Percentiles rank a stretch among this genome's conserved stretches.
Evolutionary conservation across 2,329 filamentous ascomycete genomes (phyloP).

Genomic region (Paecilomyces formosus): DNA sequence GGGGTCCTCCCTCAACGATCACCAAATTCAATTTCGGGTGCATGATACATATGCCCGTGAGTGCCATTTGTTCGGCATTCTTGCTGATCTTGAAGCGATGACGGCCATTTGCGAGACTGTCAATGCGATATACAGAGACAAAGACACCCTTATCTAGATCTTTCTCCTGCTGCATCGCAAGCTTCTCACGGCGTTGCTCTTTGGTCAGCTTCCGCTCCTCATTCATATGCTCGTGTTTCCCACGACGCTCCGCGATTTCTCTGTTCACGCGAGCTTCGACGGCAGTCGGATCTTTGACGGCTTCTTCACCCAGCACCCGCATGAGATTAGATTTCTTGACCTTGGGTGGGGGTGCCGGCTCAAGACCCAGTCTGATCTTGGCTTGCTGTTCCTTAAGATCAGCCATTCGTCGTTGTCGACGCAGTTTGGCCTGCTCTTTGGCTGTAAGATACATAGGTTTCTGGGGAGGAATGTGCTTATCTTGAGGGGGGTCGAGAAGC

Average conservation of each 20-base stretch:
- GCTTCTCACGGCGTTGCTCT: conserved; percentile 78
- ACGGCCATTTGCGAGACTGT: conserved; percentile 81
- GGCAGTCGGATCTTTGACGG: conserved; percentile 92
- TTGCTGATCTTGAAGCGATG: conserved; percentile 89
- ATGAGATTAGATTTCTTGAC: conserved; percentile 97
- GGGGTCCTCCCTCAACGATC: conserved; percentile 81
- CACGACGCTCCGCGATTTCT: conserved; percentile 80
- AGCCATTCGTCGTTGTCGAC: conserved; percentile 81
- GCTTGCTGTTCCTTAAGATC: conserved; percentile 94
- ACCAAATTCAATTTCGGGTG: conserved; percentile 83
- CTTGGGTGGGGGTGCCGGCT: conserved; percentile 86
- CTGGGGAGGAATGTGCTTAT: conserved; percentile 66
- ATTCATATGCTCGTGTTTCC: conserved; percentile 71
- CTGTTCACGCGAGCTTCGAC: conserved; percentile 90
- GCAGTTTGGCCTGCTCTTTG: conserved; percentile 84
- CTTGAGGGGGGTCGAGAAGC: conserved; percentile 81
- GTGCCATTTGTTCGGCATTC: conserved; percentile 80
- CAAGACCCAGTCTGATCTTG: conserved; percentile 84
- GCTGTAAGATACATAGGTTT: conserved; percentile 90
- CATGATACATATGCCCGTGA: conserved; percentile 88
- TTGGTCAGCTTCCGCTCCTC: conserved; percentile 81
- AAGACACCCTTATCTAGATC: conserved; percentile 82
- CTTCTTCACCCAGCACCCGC: conserved; percentile 87
- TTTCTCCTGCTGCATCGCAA: conserved; percentile 72
- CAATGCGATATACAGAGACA: conserved; percentile 81